A percentile compares a stretch with the other conserved stretches of the same genome.
Conservation (phyloP, 1,139 yeast species). For the Geotrichum cucujoidarum region DNA sequence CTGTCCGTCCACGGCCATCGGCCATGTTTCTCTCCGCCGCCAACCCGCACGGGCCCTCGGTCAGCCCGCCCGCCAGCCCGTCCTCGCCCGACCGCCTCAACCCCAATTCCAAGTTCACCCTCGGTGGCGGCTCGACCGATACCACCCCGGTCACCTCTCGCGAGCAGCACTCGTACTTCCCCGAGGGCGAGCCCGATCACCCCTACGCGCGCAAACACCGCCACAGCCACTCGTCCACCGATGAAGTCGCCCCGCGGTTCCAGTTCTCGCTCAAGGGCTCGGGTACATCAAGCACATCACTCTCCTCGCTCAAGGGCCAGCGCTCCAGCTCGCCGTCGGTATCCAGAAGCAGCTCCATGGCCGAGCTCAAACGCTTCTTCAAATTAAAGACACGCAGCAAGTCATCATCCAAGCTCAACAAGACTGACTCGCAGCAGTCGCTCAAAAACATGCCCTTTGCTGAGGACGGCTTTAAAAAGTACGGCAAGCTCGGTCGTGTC, state of each 20-base stretch:
- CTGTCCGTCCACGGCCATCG: constrained; percentile 8
- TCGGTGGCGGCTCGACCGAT: constrained; percentile 2
- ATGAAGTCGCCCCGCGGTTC: constrained; percentile 37
- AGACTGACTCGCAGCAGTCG: constrained; percentile 21
- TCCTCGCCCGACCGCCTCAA: too few relatives aligned
- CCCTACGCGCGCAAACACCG: constrained; percentile 36
- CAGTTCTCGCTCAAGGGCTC: constrained; percentile 30
- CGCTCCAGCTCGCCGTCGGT: constrained; percentile 15
- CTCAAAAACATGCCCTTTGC: constrained; percentile 36
- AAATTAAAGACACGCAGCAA: constrained; percentile 24
- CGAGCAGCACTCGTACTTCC: constrained; percentile 25
- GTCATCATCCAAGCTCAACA: constrained; percentile 21
- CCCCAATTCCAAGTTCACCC: constrained; percentile 15
- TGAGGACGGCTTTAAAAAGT: constrained; percentile 54
- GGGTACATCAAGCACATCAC: constrained; percentile 12
- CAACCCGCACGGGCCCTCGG: too few relatives aligned
- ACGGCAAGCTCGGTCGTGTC: constrained; percentile 83
- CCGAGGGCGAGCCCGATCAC: constrained; percentile 31
- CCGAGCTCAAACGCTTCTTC: constrained; percentile 40
- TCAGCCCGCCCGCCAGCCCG: background rate
- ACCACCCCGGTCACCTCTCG: constrained; percentile 22
- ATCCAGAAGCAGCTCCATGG: constrained; percentile 37
- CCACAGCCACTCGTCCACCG: constrained; percentile 28
- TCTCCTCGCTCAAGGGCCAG: constrained; percentile 10
- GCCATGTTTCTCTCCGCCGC: constrained; percentile 13